A percentile compares a stretch with the other conserved stretches of the same genome.
These are phyloP conservation scores for Hagleromyces aurorensis DNA, from an alignment of 805 yeast species.

Conservation along the genomic window DNA sequence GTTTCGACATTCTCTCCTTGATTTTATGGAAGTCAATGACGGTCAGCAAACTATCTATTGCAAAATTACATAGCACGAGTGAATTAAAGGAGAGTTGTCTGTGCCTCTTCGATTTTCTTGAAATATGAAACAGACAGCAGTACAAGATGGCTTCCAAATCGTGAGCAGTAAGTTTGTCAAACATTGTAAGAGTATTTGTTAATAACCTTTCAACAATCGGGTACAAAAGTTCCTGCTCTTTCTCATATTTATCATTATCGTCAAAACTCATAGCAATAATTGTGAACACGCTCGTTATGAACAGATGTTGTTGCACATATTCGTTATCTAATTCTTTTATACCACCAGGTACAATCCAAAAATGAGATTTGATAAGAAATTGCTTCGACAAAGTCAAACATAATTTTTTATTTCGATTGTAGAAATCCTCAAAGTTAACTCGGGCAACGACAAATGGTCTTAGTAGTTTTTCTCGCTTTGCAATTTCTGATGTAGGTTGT, in stretches of 20 bases:
- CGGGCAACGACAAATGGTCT: conserved; percentile 33
- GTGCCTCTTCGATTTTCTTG: conserved; percentile 40
- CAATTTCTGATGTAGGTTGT: conserved; percentile 22
- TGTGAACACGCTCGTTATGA: conserved; percentile 47
- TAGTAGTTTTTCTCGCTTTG: conserved; percentile 25
- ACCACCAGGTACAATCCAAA: conserved; percentile 58
- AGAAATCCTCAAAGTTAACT: conserved; percentile 41
- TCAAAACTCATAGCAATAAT: conserved; percentile 50
- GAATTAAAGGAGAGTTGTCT: conserved; percentile 44
- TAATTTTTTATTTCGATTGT: conserved; percentile 35
- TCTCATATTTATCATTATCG: conserved; percentile 41
- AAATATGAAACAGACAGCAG: conserved; percentile 45
- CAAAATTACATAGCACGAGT: conserved; percentile 46
- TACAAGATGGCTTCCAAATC: conserved; percentile 55
- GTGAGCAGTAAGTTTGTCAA: conserved; percentile 48
- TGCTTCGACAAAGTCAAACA: conserved; percentile 40
- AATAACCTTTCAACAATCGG: conserved; percentile 42
- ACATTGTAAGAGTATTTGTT: conserved; percentile 40
- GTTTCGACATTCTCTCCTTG: conserved; percentile 29
- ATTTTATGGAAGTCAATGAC: conserved; percentile 40
- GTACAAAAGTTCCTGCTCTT: conserved; percentile 41
- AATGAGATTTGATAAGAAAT: conserved; percentile 46
- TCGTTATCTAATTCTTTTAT: conserved; percentile 39
- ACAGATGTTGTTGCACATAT: conserved; percentile 45
- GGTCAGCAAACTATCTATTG: conserved; percentile 41